Evolutionary conservation across 2,329 filamentous ascomycete genomes (phyloP), one percentile per base, ranked within the genome.

Genomic region (Hyphodiscus sp.): DNA sequence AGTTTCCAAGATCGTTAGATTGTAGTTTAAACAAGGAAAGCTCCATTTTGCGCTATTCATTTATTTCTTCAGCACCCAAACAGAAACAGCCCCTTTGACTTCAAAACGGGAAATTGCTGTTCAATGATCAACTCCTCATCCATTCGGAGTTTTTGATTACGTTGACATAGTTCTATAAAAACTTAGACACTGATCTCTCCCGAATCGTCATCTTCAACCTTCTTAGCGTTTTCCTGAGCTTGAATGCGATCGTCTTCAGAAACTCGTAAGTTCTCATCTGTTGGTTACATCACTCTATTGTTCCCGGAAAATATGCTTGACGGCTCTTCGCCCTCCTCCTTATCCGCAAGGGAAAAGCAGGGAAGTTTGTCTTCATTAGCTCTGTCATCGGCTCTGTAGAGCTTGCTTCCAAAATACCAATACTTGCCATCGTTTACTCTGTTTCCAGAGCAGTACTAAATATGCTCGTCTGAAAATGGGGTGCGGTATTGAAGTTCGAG

Each of bases 231-330:
- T 73, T 95, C 85, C 73, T 95, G 88, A 47, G 94, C 94, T 77
- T 96, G 90, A 69, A 99, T 95, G 62, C 91, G 88, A 72, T 99
- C 94, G 74, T 97, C 94, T 76, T 97, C 92, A 67, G 89, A 95
- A 76, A 99, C 23, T 26, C 8, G 23, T 26, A 26, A 26, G 23
- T 26, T 8, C 23, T 26, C 23, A 26, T n/a, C n/a, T n/a, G n/a
- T n/a, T n/a, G n/a, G n/a, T n/a, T n/a, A 26, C 23, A 26, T 8
- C 8, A 3, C 23, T 26, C 23, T 4, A 26, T 26, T n/a, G n/a
- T n/a, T n/a, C 4, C 23, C 23, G 23, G 23, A 26, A 26, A 26
- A 26, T 26, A 26, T 26, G 23, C 4, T 26, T 26, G 23, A 26
- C 23, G 23, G 3, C 8, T 26, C 8, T 26, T 8, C 23, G 3